phyloP scores from a whole-genome alignment of 2,329 filamentous ascomycete species.

The Lachnum nothofagi region DNA sequence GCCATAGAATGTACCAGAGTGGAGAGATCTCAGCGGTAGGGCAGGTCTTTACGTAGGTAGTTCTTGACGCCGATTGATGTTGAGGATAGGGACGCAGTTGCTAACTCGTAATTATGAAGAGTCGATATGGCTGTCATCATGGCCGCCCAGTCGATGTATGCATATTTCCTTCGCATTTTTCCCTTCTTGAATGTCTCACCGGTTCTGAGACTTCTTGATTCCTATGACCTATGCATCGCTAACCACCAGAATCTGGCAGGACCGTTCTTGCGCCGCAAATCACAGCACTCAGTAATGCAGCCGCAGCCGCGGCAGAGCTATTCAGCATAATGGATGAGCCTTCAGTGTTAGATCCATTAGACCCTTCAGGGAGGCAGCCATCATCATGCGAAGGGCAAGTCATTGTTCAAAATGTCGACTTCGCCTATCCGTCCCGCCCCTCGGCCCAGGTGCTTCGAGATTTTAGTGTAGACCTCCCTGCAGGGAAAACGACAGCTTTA shows the following conservation, averaged over 20 bases:
- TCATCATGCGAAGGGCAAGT: constrained; percentile 12
- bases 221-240: too few relatives aligned
- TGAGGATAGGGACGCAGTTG: neutral
- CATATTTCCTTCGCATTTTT: too few relatives aligned
- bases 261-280: constrained; percentile 45
- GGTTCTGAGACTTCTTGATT: too few relatives aligned
- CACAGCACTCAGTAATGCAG: constrained; percentile 42
- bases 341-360: constrained; percentile 41
- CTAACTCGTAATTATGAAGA: constrained; percentile 21
- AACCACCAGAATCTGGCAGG: too few relatives aligned
- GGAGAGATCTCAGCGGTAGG: constrained; percentile 44
- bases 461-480: constrained; percentile 61
- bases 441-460: constrained; percentile 77
- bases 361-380: constrained; percentile 32
- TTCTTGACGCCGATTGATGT: constrained; percentile 25
- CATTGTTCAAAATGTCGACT: constrained; percentile 10
- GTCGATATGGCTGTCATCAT: constrained; percentile 46
- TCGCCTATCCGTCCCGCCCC: constrained; percentile 46
- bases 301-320: constrained; percentile 43
- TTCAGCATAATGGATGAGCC: constrained; percentile 45
- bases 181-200: too few relatives aligned
- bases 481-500: constrained; percentile 85
- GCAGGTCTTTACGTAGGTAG: constrained; percentile 39
- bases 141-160: constrained; percentile 41
- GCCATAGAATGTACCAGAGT: constrained; percentile 41